These are phyloP conservation scores for Leptographium lundbergii DNA, from an alignment of 2,329 filamentous ascomycete genomes.

Conservation along the genomic window DNA sequence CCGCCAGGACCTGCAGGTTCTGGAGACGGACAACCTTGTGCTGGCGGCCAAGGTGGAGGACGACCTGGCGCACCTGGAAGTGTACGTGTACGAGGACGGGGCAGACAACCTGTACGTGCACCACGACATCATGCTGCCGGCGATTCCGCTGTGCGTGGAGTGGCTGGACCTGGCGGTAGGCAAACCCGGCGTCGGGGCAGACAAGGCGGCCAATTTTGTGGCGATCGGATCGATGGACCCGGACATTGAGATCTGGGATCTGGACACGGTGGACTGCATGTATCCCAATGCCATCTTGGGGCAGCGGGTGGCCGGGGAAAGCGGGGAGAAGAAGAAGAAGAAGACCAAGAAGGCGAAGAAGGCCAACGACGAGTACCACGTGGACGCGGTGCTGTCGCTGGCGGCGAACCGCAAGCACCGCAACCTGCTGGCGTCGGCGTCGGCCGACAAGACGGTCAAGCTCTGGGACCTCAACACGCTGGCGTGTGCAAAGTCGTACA, in stretches of 20 bases:
- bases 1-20: conserved; percentile 82
- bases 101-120: conserved; percentile 97
- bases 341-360: conserved; percentile 87
- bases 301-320: conserved; percentile 30
- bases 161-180: conserved; percentile 91
- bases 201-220: conserved; percentile 74
- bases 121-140: conserved; percentile 98
- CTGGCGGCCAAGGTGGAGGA: conserved; percentile 92
- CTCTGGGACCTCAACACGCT: conserved; percentile 92
- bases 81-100: conserved; percentile 93
- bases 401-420: conserved; percentile 88
- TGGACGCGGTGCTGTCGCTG: conserved; percentile 83
- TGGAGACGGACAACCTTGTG: conserved; percentile 85
- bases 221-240: conserved; percentile 96
- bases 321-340: conserved; percentile 47
- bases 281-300: conserved; percentile 95
- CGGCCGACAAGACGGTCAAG: conserved; percentile 94
- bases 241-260: conserved; percentile 96
- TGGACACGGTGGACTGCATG: conserved; percentile 94
- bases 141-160: conserved; percentile 88
- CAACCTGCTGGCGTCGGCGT: conserved; percentile 87
- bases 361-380: conserved; percentile 83
- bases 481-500: conserved; percentile 90
- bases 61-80: conserved; percentile 89
- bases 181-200: conserved; percentile 47